Base-by-base conservation (phyloP, 345 rosid species). In the Hibiscus syriacus region DNA sequence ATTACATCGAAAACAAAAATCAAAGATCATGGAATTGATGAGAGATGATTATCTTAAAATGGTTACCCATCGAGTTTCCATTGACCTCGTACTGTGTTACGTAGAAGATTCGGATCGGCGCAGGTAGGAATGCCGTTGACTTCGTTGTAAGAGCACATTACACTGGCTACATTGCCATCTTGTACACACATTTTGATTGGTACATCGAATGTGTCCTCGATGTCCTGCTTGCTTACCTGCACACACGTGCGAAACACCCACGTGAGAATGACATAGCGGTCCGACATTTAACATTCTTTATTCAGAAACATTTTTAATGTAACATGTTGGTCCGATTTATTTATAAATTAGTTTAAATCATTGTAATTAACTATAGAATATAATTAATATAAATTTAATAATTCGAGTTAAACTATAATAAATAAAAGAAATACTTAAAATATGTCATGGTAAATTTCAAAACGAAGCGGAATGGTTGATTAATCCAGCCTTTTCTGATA, bases 101-200 rank as follows among this genome's bases (percentile, higher is more conserved):
- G 55, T 0, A 92, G 81, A 12, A 89, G 85, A 26, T 82, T 75
- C 10, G 92, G 93, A 73, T 93, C 87, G 0, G 97, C 97, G 71
- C 97, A 89, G 4, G 94, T 81, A 3, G 96, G 98, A 62, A 84
- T 69, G 0, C 96, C 98, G 22, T 93, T 93, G 26, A 93, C 95
- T 54, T 89, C 84, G 48, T 90, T 93, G 75, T 93, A 93, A 5
- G 98, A 87, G 79, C 96, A 93, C 97, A 89, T 90, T 4, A 93
- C 85, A 63, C 98, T 87, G 20, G 94, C 95, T 11, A 85, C 96
- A 57, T 86, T 82, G 0, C 91, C 98, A 55, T 93, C 94, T 69
- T 70, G 77, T 4, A 93, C 93, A 43, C 97, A 93, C 80, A 86
- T 87, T 58, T 78, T 77, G 79, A 93, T 86, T 8, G 95, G 97